Evolutionary conservation across 129 eudicot species (phyloP).

Genomic region (Gnaphalium uliginosum): DNA sequence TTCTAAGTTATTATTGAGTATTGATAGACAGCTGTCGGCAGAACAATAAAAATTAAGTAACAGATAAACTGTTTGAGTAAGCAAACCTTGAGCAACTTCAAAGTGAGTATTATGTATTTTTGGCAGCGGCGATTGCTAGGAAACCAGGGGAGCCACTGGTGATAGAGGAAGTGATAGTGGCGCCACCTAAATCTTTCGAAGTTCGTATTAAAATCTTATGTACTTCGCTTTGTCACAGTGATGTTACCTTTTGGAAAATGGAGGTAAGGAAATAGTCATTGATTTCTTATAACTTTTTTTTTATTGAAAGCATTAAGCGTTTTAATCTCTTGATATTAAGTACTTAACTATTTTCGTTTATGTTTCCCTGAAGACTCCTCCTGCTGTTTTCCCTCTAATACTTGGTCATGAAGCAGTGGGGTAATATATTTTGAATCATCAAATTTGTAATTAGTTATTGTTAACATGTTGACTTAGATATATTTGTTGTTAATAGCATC

Average conservation of each 20-base stretch:
- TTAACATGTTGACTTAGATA: not conserved
- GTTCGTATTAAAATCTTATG: constrained; percentile 61
- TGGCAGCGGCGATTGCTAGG: constrained; percentile 64
- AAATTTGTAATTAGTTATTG: not conserved
- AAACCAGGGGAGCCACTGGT: constrained; percentile 61
- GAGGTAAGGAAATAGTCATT: constrained; percentile 29
- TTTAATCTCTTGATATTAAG: constrained; percentile 3
- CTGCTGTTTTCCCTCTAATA: constrained; percentile 72
- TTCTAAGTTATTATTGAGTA: no score
- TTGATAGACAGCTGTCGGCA: no score
- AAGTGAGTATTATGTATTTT: not conserved
- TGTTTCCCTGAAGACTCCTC: constrained; percentile 56
- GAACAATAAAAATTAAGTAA: no score
- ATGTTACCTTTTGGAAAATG: constrained; percentile 55
- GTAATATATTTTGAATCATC: constrained; percentile 36
- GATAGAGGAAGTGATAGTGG: constrained; percentile 64
- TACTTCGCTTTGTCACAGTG: constrained; percentile 65
- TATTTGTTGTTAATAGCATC: not conserved
- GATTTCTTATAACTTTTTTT: not conserved
- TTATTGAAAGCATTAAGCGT: constrained; percentile 37
- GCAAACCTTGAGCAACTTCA: not conserved
- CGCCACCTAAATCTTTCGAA: constrained; percentile 48
- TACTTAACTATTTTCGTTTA: not conserved
- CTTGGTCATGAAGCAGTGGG: constrained; percentile 94
- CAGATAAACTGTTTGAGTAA: no score